Evolutionary conservation across 768 basidiomycete genomes (phyloP).

Genomic region (Lactarius hengduanensis): DNA sequence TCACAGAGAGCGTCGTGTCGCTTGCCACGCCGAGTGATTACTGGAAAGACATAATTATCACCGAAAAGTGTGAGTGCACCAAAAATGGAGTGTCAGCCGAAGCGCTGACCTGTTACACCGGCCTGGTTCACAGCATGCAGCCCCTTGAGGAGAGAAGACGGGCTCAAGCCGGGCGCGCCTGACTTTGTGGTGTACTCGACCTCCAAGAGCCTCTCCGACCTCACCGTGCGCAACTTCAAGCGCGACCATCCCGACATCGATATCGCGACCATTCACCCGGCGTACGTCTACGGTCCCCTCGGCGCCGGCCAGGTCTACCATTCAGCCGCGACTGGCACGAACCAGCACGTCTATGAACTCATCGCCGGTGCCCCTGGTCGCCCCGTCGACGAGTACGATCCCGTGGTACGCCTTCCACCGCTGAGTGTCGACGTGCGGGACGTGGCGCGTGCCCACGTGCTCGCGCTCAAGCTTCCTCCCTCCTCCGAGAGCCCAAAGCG

Average conservation of each 20-base stretch:
- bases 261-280: slow-evolving; percentile 34
- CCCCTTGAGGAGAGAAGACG: slow-evolving; percentile 35
- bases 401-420: slow-evolving; percentile 24
- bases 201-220: slow-evolving; percentile 39
- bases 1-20: slow-evolving; percentile 21
- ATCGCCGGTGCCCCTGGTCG: slow-evolving; percentile 27
- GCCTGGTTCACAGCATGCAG: slow-evolving; percentile 36
- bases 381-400: slow-evolving; percentile 26
- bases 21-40: background rate
- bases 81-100: background rate
- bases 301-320: slow-evolving; percentile 29
- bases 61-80: slow-evolving; percentile 9
- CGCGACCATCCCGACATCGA: slow-evolving; percentile 32
- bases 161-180: slow-evolving; percentile 29
- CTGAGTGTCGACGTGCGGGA: slow-evolving; percentile 35
- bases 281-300: slow-evolving; percentile 35
- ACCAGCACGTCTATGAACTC: slow-evolving; percentile 32
- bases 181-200: slow-evolving; percentile 37
- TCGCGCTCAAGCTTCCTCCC: slow-evolving; percentile 29
- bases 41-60: slow-evolving; percentile 6
- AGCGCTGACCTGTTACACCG: background rate
- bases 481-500: slow-evolving; percentile 19
- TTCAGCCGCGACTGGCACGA: slow-evolving; percentile 27
- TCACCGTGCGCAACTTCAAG: slow-evolving; percentile 32
- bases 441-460: slow-evolving; percentile 36